Base-by-base conservation (phyloP, 108 stramenopile species). In the Cyclotella cryptica region DNA sequence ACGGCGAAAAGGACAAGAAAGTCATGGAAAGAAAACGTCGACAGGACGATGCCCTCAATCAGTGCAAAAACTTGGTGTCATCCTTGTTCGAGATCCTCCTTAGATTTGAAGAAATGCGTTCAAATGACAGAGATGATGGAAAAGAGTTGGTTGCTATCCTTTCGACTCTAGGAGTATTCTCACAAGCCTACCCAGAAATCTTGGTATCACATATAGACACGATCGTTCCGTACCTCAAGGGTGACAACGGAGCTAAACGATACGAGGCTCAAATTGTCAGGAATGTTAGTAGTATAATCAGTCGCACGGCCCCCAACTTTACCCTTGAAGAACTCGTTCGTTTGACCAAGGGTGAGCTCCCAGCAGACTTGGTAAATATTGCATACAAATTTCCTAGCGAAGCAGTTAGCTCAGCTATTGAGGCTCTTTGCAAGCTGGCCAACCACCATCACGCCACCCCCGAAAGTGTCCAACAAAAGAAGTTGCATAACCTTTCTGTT, bases 181-280 rank as follows among this genome's bases (percentile, higher is more conserved):
- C 93, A 53, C 77, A 88, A 55, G 81, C 90, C 15, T 86, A 90
- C 30, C 96, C 96, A 13, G 64, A 69, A 24, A 82, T 92, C 35
- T 79, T 97, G 19, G 70, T 89, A 27, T 77, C 83, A 17, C 96
- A 98, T 72, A 52, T 96, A 2, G 93, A 95, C 61, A 95, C 93
- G 22, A 71, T 98, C 13, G 72, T 94, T 11, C 98, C 96, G 8
- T 98, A 97, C 71, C 80, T 98, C 59, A 98, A 98, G 82, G 92
- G 89, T 6, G 96, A 98, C 49, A 97, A 97, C 72, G 90, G 87
- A 13, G 71, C 85, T 0, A 67, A 77, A 55, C 65, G 74, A 24
- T 84, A 88, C 64, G 93, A 97, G 63, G 63, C 87, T 12, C 65
- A 69, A n/a, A 89, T 97, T 66, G 89, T 90, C 17, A 66, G 81